Conservation (phyloP, 306 rosid genomes). For the Acacia melanoxylon region DNA sequence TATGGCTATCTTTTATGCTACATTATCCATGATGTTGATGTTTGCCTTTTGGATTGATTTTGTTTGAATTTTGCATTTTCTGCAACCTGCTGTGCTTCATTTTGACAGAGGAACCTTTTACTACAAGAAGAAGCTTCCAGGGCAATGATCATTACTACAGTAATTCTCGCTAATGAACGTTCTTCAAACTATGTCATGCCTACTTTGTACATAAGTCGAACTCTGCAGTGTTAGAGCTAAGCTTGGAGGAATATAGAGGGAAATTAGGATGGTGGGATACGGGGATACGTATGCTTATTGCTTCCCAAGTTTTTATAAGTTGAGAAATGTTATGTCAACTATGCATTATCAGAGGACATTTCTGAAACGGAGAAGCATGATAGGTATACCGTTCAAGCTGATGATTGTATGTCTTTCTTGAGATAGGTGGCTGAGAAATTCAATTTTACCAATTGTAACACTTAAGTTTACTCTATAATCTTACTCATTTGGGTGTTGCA, state of each 20-base stretch:
- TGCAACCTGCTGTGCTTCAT: slow-evolving; percentile 27
- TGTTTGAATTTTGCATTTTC: slow-evolving; percentile 16
- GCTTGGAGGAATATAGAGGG: slow-evolving; percentile 32
- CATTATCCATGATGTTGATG: slow-evolving; percentile 10
- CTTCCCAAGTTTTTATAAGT: slow-evolving; percentile 33
- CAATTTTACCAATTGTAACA: slow-evolving; percentile 30
- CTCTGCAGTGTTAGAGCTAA: slow-evolving; percentile 29
- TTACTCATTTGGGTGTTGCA: slow-evolving; percentile 22
- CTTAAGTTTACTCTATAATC: slow-evolving; percentile 16
- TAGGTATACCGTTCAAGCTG: slow-evolving; percentile 16
- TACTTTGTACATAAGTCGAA: slow-evolving; percentile 47
- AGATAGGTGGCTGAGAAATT: slow-evolving; percentile 34
- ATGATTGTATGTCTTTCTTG: slow-evolving; percentile 27
- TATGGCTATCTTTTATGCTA: neutral
- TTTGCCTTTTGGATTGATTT: slow-evolving; percentile 10
- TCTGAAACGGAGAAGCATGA: slow-evolving; percentile 23
- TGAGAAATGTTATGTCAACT: slow-evolving; percentile 26
- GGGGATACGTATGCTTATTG: neutral
- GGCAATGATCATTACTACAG: slow-evolving; percentile 33
- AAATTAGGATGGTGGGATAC: slow-evolving; percentile 14
- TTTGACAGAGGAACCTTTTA: slow-evolving; percentile 53
- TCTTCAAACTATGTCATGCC: slow-evolving; percentile 27
- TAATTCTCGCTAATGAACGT: slow-evolving; percentile 3
- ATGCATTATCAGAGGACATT: neutral
- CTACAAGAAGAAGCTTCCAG: slow-evolving; percentile 48